Evolutionary conservation across 192 early-diverging fungal species (phyloP).

Genomic region (Podila epicladia): DNA sequence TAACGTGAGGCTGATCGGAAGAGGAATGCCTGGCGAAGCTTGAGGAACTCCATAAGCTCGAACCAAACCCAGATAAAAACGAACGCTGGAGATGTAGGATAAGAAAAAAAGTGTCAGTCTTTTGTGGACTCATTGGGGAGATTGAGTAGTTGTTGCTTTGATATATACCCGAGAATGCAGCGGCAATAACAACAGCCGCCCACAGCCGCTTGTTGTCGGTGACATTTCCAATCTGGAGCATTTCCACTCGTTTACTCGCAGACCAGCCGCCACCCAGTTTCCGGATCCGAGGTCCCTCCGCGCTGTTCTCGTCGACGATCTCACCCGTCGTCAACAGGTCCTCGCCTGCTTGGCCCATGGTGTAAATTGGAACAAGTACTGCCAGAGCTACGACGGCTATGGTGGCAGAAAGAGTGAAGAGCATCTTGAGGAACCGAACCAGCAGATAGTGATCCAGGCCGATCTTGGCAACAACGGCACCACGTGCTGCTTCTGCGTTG

Average conservation of each 20-base stretch:
- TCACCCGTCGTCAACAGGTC: background rate
- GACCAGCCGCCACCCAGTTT: background rate
- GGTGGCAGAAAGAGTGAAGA: slow-evolving; percentile 5
- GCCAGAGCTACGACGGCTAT: background rate
- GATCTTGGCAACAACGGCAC: slow-evolving; percentile 16
- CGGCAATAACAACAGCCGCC: slow-evolving; percentile 11
- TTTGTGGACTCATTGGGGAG: no score
- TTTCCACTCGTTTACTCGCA: slow-evolving; percentile 12
- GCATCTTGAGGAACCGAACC: slow-evolving; percentile 29
- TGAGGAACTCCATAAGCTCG: background rate
- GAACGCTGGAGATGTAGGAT: background rate
- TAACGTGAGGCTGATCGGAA: background rate
- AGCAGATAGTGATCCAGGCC: slow-evolving; percentile 27
- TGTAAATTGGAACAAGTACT: slow-evolving; percentile 8
- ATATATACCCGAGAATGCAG: slow-evolving; percentile 4
- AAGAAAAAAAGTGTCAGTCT: no score
- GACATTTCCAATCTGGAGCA: slow-evolving; percentile 25
- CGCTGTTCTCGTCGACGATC: no score
- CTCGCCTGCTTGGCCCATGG: slow-evolving; percentile 12
- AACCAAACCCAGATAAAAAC: background rate
- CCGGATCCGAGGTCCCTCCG: background rate
- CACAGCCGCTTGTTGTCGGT: slow-evolving; percentile 14
- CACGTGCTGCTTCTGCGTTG: background rate
- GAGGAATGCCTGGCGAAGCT: background rate
- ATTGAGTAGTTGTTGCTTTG: no score